Evolutionary conservation across 441 rosid genomes (phyloP).

Genomic region (Populus tomentosa): DNA sequence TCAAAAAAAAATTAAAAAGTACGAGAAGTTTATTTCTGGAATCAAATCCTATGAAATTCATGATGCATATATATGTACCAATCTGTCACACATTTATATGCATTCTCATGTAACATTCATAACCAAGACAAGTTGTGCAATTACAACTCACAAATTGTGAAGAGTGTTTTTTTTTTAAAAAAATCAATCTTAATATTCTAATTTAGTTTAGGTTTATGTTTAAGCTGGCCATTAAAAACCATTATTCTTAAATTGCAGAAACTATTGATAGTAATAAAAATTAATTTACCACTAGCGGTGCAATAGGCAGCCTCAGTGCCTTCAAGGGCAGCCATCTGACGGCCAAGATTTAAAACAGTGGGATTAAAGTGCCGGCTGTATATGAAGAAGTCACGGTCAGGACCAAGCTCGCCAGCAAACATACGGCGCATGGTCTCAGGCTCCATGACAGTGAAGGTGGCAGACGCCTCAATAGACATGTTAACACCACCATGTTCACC

Average conservation of each 20-base stretch:
- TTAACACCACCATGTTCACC: constrained; percentile 97
- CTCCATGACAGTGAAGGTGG: constrained; percentile 97
- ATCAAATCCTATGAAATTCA: too few relatives aligned
- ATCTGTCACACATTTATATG: too few relatives aligned
- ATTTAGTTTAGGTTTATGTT: background rate
- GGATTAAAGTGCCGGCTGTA: constrained; percentile 52
- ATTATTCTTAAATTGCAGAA: too few relatives aligned
- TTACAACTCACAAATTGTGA: too few relatives aligned
- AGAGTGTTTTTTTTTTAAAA: background rate
- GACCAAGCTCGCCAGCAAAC: constrained; percentile 89
- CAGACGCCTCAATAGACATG: constrained; percentile 99
- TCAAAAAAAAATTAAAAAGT: too few relatives aligned
- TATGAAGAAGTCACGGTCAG: constrained; percentile 85
- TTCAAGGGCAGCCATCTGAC: constrained; percentile 98
- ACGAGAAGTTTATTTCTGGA: too few relatives aligned
- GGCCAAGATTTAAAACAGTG: constrained; percentile 82
- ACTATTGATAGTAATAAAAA: background rate
- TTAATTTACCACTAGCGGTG: constrained; percentile 75
- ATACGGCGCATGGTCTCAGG: constrained; percentile 90
- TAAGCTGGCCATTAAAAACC: background rate
- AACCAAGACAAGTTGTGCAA: too few relatives aligned
- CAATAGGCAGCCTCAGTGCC: constrained; percentile 96
- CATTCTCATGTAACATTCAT: too few relatives aligned
- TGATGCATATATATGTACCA: too few relatives aligned
- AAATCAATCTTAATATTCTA: background rate